A percentile compares a stretch with the other conserved stretches of the same genome.
Evolutionary conservation across 1,284 basidiomycete genomes (phyloP).

Genomic region (Inonotus obliquus): DNA sequence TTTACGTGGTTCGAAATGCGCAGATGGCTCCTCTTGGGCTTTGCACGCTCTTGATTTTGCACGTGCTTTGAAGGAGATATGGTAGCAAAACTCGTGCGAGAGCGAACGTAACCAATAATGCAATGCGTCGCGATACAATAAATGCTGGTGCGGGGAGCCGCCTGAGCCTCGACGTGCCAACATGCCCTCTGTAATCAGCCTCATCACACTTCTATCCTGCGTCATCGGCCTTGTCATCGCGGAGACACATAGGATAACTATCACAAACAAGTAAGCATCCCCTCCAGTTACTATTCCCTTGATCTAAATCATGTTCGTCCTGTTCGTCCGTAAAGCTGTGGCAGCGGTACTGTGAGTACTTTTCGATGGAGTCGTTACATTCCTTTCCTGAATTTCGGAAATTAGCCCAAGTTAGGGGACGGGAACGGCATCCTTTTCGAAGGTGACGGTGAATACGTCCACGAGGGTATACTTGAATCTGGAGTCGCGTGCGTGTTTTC

Average conservation of each 20-base stretch:
- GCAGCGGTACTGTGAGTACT: conserved; percentile 24
- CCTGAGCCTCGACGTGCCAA: background rate
- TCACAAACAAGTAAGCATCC: conserved; percentile 24
- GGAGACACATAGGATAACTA: conserved; percentile 27
- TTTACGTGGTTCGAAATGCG: no score
- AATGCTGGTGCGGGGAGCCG: no score
- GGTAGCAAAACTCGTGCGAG: no score
- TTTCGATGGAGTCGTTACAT: background rate
- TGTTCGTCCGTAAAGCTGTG: conserved; percentile 21
- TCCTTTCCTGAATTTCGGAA: background rate
- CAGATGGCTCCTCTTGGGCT: no score
- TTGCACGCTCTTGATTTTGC: no score
- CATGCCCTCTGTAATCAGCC: background rate
- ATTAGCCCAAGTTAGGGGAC: conserved; percentile 26
- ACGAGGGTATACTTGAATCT: conserved; percentile 30
- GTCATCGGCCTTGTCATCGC: conserved; percentile 3
- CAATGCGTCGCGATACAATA: no score
- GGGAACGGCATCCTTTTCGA: conserved; percentile 25
- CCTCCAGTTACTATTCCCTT: background rate
- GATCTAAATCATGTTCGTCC: background rate
- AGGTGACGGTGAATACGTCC: conserved; percentile 26
- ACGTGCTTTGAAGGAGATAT: no score
- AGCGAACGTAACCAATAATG: no score
- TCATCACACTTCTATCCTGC: background rate
- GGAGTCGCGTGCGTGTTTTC: conserved; percentile 34